Evolutionary conservation across 352 stramenopile genomes (phyloP).

Genomic region (Phytophthora sp.): DNA sequence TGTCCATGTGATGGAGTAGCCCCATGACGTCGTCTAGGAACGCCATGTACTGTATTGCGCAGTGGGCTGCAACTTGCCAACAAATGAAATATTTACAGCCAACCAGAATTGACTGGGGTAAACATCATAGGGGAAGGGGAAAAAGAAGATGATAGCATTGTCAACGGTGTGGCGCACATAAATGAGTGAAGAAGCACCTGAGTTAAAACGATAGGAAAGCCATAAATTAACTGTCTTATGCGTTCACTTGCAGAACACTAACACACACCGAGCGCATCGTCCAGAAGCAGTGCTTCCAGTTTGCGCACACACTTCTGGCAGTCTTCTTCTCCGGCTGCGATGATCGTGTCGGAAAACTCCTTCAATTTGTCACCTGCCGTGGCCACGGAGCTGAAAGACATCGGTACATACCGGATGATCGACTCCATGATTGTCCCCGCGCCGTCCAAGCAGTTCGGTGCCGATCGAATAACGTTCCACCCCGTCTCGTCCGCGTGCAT

Average conservation of each 20-base stretch:
- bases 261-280: constrained; percentile 30
- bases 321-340: constrained; percentile 26
- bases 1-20: constrained; percentile 21
- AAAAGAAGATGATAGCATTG: constrained; percentile 1
- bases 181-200: no score
- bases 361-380: constrained; percentile 7
- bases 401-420: constrained; percentile 30
- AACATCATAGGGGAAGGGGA: constrained; percentile 1
- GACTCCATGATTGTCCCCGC: constrained; percentile 25
- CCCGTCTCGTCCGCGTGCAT: constrained; percentile 67
- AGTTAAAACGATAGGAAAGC: background rate
- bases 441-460: constrained; percentile 5
- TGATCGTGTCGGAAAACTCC: constrained; percentile 26
- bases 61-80: background rate
- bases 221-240: constrained; percentile 2
- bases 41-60: constrained; percentile 14
- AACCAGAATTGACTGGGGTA: background rate
- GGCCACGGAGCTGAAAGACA: constrained; percentile 25
- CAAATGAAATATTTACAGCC: background rate
- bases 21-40: constrained; percentile 31
- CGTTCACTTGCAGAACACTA: no score
- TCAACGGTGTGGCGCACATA: background rate
- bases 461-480: constrained; percentile 43
- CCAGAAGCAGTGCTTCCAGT: constrained; percentile 27
- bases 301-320: constrained; percentile 15